Evolutionary conservation across 129 eudicot species (phyloP).

Genomic region (Flaveria robusta): DNA sequence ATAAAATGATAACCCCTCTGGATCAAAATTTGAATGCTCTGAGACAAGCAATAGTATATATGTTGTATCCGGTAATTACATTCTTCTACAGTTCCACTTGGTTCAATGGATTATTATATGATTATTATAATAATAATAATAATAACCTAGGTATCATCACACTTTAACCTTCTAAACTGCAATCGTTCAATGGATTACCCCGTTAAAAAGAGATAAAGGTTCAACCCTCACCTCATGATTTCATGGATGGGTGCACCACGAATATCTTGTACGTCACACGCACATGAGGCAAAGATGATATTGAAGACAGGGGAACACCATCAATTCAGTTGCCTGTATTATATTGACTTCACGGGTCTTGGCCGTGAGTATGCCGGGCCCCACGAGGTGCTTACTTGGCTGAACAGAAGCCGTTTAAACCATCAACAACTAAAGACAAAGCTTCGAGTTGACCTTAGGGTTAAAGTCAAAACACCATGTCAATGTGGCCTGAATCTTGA

Average conservation of each 20-base stretch:
- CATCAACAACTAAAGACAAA: slow-evolving; percentile 29
- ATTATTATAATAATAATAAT: no score
- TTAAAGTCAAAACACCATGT: slow-evolving; percentile 1
- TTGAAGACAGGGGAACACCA: slow-evolving; percentile 74
- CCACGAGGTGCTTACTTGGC: slow-evolving; percentile 77
- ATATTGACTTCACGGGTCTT: slow-evolving; percentile 84
- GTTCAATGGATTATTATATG: no score
- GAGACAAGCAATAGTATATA: no score
- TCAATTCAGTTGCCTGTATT: slow-evolving; percentile 69
- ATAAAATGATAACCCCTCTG: no score
- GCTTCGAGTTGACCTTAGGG: slow-evolving; percentile 50
- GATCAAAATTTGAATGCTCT: no score
- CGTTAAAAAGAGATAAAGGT: slow-evolving; percentile 49
- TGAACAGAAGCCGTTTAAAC: slow-evolving; percentile 70
- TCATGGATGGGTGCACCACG: slow-evolving; percentile 82
- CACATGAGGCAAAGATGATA: slow-evolving; percentile 79
- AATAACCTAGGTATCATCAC: no score
- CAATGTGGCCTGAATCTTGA: slow-evolving; percentile 22
- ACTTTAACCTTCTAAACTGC: slow-evolving; percentile 93
- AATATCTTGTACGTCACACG: slow-evolving; percentile 74
- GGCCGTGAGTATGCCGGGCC: slow-evolving; percentile 77
- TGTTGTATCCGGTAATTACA: no score
- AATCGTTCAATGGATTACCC: slow-evolving; percentile 86
- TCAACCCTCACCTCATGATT: slow-evolving; percentile 82
- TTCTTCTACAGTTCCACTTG: no score